Evolutionary conservation across 805 yeast species (phyloP).

Genomic region (Teunomyces aglyptinius): DNA sequence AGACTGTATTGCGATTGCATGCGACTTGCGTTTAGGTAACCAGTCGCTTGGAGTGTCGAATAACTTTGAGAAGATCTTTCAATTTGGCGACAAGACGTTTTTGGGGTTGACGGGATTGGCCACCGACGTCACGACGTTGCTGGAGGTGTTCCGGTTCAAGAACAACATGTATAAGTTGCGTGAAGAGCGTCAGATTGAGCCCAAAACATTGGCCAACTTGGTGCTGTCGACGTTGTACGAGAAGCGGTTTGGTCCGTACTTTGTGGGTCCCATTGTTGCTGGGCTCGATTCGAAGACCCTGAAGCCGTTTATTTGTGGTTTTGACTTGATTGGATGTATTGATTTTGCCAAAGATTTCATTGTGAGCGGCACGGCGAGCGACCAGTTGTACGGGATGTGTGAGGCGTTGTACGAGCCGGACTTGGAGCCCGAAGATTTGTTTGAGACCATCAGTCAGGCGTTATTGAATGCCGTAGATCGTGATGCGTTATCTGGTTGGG

Average conservation of each 20-base stretch:
- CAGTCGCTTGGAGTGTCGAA: conserved; percentile 91
- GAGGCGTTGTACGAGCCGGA: conserved; percentile 93
- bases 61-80: conserved; percentile 89
- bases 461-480: conserved; percentile 92
- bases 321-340: conserved; percentile 95
- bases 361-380: conserved; percentile 95
- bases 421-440: conserved; percentile 90
- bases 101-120: conserved; percentile 95
- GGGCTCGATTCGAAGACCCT: conserved; percentile 82
- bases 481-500: conserved; percentile 98
- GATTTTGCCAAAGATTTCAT: conserved; percentile 93
- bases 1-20: conserved; percentile 96
- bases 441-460: conserved; percentile 94
- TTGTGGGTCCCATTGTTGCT: conserved; percentile 94
- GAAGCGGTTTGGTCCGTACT: conserved; percentile 93
- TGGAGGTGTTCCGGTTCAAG: conserved; percentile 77
- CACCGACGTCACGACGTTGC: conserved; percentile 84
- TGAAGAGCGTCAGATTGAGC: conserved; percentile 91
- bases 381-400: conserved; percentile 98
- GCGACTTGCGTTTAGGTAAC: conserved; percentile 89
- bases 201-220: conserved; percentile 87
- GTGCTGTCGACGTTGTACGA: conserved; percentile 89
- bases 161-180: conserved; percentile 85
- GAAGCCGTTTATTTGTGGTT: conserved; percentile 90
- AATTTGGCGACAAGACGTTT: conserved; percentile 74